Evolutionary conservation across 2,329 filamentous ascomycete genomes (phyloP), one percentile per base, ranked within the genome.

Genomic region (Botrytis byssoidea): DNA sequence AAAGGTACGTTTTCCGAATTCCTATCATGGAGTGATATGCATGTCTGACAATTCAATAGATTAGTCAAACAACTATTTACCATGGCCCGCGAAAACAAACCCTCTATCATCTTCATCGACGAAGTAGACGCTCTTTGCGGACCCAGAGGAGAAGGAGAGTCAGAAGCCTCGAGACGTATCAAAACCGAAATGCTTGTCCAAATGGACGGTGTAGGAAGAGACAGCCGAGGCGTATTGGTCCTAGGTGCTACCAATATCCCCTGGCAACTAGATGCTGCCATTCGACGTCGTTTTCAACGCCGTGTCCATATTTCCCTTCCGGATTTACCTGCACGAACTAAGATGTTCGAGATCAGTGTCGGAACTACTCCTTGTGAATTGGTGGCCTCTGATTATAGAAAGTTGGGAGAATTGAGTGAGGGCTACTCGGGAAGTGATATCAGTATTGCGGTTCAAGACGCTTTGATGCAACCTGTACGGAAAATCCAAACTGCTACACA

Each of bases 111-210:
- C 83, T 98, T 98, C 85, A 98, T 98, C 81, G 95, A 98, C 82
- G 95, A 98, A 83, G 94, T 98, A 76, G 96, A 99, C 82, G 96
- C 96, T 8, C 90, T 99, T 2, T 98, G 96, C 81, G 96, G 96
- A 0, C 95, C 95, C 14, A 90, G 96, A 78, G 90, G 89, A 76
- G 96, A 99, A 87, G 96, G 96, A 82, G 97, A 99, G 85, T 98
- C 95, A 1, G 96, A 99, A 86, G 96, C 97, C 1, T 98, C 95
- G 70, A 90, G 96, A 75, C 92, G 96, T 82, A 99, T 99, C 87
- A 99, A 99, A 85, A 99, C 96, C 0, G 96, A 99, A 83, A 90
- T 99, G 80, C 90, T 99, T 22, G 95, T 99, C 29, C 96, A 99
- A 83, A 99, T 99, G 96, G 96, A 99, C 79, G 97, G 96, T 84